Base-by-base conservation (phyloP, 495 filamentous ascomycete genomes). In the Thermochaetoides thermophila region DNA sequence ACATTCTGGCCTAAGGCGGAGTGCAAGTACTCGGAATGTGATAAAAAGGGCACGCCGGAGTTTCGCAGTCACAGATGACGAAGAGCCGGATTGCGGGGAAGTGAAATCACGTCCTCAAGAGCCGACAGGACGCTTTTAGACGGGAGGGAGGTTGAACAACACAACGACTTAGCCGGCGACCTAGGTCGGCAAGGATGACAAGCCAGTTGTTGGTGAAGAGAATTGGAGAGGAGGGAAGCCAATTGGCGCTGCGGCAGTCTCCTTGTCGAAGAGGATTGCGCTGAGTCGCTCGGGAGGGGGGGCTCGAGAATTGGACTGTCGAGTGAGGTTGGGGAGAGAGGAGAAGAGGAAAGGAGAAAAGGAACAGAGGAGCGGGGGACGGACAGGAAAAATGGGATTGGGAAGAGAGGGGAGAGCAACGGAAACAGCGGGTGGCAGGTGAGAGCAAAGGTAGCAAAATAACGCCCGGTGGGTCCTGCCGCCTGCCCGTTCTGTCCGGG, bases 121-220 rank as follows among this genome's bases (percentile, higher is more conserved):
- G 16, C 21, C 20, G 27, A 31, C 14, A 40, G n/a, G 38, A 30
- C 16, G 32, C n/a, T n/a, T n/a, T n/a, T n/a, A n/a, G n/a, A n/a
- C n/a, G n/a, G n/a, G n/a, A n/a, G n/a, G n/a, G n/a, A n/a, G n/a
- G 19, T 37, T 35, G 49, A 55, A 55, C 52, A 51, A 53, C 49
- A 53, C 49, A 46, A 42, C 46, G 50, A 49, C n/a, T n/a, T n/a
- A n/a, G n/a, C n/a, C n/a, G n/a, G 44, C 34, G 38, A 39, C 18
- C 17, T 28, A 32, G 17, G 14, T 28, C 20, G 23, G n/a, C n/a
- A 17, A 31, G 15, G 23, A 37, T 23, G 31, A 32, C 34, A 25
- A 39, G 45, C 42, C 39, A 40, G 44, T 38, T 38, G 32, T 34
- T 31, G 23, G 22, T n/a, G n/a, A n/a, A n/a, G 28, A 11, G 31